Evolutionary conservation across 768 basidiomycete genomes (phyloP), one percentile per base, ranked within the genome.

Genomic region (Serpula lacrymans): DNA sequence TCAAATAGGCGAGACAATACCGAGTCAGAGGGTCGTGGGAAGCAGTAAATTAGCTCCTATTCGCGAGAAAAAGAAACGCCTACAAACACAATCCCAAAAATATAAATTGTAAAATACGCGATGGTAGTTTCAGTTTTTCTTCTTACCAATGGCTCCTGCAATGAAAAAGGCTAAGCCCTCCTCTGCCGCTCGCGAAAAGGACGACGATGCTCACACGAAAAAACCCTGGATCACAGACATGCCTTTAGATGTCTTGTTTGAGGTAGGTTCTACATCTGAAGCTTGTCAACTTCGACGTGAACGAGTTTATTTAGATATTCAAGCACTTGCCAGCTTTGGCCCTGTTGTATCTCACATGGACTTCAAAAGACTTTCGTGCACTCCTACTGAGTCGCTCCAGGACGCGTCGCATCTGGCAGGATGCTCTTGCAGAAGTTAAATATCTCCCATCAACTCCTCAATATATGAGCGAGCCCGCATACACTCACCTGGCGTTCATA

Each of bases 261-360:
- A n/a, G n/a, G n/a, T n/a, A n/a, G n/a, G n/a, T n/a, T n/a, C n/a
- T n/a, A n/a, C n/a, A n/a, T n/a, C n/a, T n/a, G n/a, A n/a, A n/a
- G n/a, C n/a, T n/a, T n/a, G n/a, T n/a, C n/a, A n/a, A n/a, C n/a
- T n/a, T n/a, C n/a, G n/a, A n/a, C n/a, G n/a, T n/a, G n/a, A n/a
- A n/a, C n/a, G n/a, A n/a, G n/a, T n/a, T n/a, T n/a, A n/a, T 16
- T 17, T 26, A 42, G 37, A 21, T 42, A 18, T 26, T 42, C 25
- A 22, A 20, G 11, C 25, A 37, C 14, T 25, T 20, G 22, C 41
- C 25, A 14, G n/a, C 31, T 18, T n/a, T 18, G n/a, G 31, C n/a
- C 31, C 31, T 33, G 8, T n/a, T 33, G 8, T 33, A 6, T 6
- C 18, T 42, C 5, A 12, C 21, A 13, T 17, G 24, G 18, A 20